Evolutionary conservation across 2,329 filamentous ascomycete genomes (phyloP), one percentile per base, ranked within the genome.

Genomic region (Fusarium begoniae): DNA sequence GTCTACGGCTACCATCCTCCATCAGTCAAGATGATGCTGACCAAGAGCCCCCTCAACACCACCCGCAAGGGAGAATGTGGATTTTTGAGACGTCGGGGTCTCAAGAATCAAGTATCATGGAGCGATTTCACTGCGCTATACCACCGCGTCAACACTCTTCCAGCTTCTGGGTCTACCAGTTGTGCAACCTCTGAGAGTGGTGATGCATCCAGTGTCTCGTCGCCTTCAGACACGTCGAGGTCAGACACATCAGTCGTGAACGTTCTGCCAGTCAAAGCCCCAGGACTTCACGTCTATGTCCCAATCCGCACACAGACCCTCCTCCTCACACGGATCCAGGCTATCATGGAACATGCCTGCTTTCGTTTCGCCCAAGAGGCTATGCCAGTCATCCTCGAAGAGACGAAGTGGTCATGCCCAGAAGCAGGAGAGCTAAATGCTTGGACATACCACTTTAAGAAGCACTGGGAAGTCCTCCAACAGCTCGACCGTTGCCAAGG

Each of bases 351-450:
- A 8, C 24, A 54, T 8, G 58, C 70, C 2, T 63, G 40, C 13
- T 73, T 54, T 14, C n/a, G 26, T 4, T 73, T 68, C 12, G 70
- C 66, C 15, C 8, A 63, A 8, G 4, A 47, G 10, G 2, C 22
- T 2, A 45, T 73, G 35, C 70, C 71, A 22, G 15, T 15, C 3
- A 20, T 74, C 11, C 48, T 74, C 4, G 11, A 43, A 5, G 13
- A 38, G 5, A 60, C 22, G 2, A 17, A 14, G 1, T 73, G 71
- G 71, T 14, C 41, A 8, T 63, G 70, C 11, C 37, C 66, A 2
- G 47, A 62, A 7, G 55, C 62, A 5, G 66, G 48, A 8, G 71
- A 73, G 40, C 57, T 74, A 4, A 64, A 56, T 13, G 6, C 41
- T 13, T 73, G 71, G 70, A 18, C 41, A 6, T 3, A 14, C 8